Evolutionary conservation across 2,329 filamentous ascomycete genomes (phyloP), one percentile per base, ranked within the genome.

Genomic region (Setomelanomma holmii): DNA sequence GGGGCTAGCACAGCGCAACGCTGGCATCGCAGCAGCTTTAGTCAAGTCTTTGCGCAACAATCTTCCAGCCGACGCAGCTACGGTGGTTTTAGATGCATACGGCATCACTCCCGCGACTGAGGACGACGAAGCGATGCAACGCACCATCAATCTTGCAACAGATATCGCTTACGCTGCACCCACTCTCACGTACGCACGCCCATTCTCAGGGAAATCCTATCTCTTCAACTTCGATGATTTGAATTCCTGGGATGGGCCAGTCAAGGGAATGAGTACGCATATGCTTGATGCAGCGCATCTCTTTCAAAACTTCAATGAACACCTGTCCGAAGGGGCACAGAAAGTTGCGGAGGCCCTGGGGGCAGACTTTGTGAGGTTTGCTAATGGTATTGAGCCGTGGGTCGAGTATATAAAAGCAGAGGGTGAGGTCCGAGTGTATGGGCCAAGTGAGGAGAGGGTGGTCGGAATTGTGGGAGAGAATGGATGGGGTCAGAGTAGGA

Each of bases 131-230:
- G 78, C 76, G 0, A 71, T 79, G 43, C 35, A 59, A 3, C 60
- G 52, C 1, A 64, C 80, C 19, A 63, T 81, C 4, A 55, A 75
- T 1, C 76, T 79, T 24, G 66, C 67, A 14, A 78, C 73, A 12
- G 80, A 83, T 46, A 72, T 82, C 30, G 62, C 63, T 5, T 82
- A 78, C 62, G 72, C 74, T 45, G 70, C 74, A 1, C 72, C 80
- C 0, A 75, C 74, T 0, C 30, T 75, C 5, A 61, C 71, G 4
- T 74, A 75, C 24, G 78, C 76, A 1, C 46, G 63, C 14, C 54
- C 55, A 3, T 70, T 57, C 45, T 55, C 58, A 5, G 53, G 60
- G 1, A 63, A 51, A 17, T 41, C 49, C 3, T 66, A 51, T 34
- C 53, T 49, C 17, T 69, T 66, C 43, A 43, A 60, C 14, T 67